Percentiles rank a stretch among this genome's conserved stretches.
Conservation (phyloP, 306 rosid genomes). For the Cucurbita pepo region DNA sequence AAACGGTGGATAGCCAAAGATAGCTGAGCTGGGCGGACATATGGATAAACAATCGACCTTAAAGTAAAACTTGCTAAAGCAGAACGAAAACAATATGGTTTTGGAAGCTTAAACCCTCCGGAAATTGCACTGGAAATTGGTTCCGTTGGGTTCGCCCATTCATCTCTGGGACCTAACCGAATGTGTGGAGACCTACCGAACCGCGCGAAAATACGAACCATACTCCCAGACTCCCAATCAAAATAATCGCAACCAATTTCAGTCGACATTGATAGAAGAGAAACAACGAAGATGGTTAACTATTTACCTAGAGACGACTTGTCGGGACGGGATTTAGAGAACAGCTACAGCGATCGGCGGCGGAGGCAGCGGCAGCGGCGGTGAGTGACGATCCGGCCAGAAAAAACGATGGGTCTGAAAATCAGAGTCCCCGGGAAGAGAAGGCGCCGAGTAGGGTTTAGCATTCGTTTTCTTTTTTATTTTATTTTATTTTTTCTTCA, state of each 20-base stretch:
- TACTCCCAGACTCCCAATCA: background rate
- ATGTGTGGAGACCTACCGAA: background rate
- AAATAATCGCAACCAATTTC: background rate
- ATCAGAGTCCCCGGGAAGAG: background rate
- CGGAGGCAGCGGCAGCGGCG: background rate
- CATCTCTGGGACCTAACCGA: background rate
- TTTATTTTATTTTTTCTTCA: background rate
- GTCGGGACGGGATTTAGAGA: background rate
- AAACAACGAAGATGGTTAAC: background rate
- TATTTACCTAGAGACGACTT: background rate
- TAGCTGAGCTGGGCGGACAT: background rate
- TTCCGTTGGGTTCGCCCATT: background rate
- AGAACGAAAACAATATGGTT: background rate
- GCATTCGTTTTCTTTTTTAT: background rate
- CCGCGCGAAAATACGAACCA: background rate
- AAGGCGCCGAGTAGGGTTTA: background rate
- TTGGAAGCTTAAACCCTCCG: background rate
- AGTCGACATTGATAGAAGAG: background rate
- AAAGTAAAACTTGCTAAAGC: background rate
- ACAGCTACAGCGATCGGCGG: background rate
- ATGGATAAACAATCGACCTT: background rate
- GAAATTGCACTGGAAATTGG: background rate
- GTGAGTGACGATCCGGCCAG: background rate
- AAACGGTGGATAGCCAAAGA: background rate
- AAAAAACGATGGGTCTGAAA: background rate